phyloP scores from a whole-genome alignment of 1,139 yeast genomes.

The Saccharomycopsis hybrid region DNA sequence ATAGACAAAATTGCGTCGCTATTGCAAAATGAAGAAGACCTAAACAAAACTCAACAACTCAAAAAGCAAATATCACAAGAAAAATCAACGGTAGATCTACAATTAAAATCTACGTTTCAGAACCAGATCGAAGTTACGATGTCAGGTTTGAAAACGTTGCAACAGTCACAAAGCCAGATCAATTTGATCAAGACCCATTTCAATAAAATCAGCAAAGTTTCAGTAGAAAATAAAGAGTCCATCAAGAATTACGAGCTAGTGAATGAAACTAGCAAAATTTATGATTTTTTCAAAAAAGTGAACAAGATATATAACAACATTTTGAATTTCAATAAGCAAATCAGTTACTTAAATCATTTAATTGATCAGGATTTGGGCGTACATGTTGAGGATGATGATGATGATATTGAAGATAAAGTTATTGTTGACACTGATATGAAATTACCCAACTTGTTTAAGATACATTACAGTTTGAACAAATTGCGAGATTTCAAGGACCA shows the following conservation, averaged over 20 bases:
- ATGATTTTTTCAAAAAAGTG: slow-evolving; percentile 69
- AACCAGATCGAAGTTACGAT: slow-evolving; percentile 50
- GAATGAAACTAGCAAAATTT: slow-evolving; percentile 54
- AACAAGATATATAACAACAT: slow-evolving; percentile 61
- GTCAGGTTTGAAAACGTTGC: slow-evolving; percentile 26
- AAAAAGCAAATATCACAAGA: slow-evolving; percentile 61
- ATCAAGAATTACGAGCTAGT: slow-evolving; percentile 54
- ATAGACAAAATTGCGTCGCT: slow-evolving; percentile 34
- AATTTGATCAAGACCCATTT: slow-evolving; percentile 48
- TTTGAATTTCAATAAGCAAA: slow-evolving; percentile 44
- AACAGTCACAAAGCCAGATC: slow-evolving; percentile 34
- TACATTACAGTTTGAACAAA: slow-evolving; percentile 65
- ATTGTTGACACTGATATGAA: slow-evolving; percentile 35
- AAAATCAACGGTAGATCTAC: slow-evolving; percentile 65
- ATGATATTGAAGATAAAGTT: slow-evolving; percentile 32
- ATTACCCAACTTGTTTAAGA: slow-evolving; percentile 52
- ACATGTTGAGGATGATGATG: slow-evolving; percentile 40
- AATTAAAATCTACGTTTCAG: slow-evolving; percentile 58
- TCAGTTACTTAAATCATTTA: slow-evolving; percentile 44
- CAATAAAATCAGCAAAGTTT: slow-evolving; percentile 49
- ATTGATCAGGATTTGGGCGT: slow-evolving; percentile 34
- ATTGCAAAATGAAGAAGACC: slow-evolving; percentile 49
- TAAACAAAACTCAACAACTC: slow-evolving; percentile 47
- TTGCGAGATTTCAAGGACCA: slow-evolving; percentile 78
- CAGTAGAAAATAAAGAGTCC: slow-evolving; percentile 46